Conservation (phyloP, 208 protist genomes). For the Tritrichomonas foetus region DNA sequence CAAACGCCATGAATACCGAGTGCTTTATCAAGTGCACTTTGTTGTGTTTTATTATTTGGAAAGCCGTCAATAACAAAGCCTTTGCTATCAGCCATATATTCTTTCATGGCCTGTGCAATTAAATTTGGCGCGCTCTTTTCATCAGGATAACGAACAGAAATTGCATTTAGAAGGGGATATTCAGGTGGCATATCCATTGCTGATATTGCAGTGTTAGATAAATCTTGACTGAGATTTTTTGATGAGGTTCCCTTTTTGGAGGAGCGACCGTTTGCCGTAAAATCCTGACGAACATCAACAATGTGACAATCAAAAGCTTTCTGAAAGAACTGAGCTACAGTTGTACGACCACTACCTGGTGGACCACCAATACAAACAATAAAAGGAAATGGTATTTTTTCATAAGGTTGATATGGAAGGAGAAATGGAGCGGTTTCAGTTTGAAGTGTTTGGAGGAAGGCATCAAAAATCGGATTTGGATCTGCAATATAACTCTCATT, state of each 20-base stretch:
- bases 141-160: background rate
- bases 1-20: no score
- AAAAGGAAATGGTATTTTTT: background rate
- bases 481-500: background rate
- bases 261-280: no score
- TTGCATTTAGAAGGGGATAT: background rate
- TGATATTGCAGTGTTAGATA: no score
- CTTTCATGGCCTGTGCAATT: background rate
- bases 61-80: background rate
- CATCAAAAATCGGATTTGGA: background rate
- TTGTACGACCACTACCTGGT: background rate
- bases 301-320: background rate
- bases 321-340: background rate
- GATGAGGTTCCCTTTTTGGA: background rate
- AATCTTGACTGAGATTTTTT: background rate
- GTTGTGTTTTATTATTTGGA: background rate
- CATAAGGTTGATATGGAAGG: background rate
- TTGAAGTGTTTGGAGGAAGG: background rate
- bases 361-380: background rate
- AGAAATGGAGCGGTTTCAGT: background rate
- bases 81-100: background rate
- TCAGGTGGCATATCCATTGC: background rate
- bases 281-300: background rate
- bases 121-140: background rate
- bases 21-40: background rate